Evolutionary conservation across 2,329 filamentous ascomycete species (phyloP).

Genomic region (Calonectria multiphialidica): DNA sequence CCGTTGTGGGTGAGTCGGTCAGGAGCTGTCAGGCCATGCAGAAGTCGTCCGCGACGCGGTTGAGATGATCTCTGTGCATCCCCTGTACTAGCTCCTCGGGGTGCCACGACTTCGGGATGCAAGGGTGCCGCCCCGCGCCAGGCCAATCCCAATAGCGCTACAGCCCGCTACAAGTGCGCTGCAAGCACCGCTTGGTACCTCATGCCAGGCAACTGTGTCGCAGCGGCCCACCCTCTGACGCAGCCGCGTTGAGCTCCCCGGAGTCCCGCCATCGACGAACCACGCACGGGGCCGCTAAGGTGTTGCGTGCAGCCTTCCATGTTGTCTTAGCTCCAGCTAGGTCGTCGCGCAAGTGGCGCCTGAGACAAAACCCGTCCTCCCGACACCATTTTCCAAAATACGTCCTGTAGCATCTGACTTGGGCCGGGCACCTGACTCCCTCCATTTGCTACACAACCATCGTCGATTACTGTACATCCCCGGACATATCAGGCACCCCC

Average conservation of each 20-base stretch:
- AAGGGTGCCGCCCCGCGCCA: constrained; percentile 7
- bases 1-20: constrained; percentile 37
- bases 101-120: constrained; percentile 5
- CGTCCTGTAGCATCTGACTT: constrained; percentile 32
- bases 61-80: constrained; percentile 34
- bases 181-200: not conserved
- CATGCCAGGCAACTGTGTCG: not conserved
- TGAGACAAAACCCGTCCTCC: constrained; percentile 43
- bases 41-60: constrained; percentile 32
- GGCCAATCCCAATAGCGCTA: not conserved
- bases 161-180: not conserved
- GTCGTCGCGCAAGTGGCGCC: constrained; percentile 31
- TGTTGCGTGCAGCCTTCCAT: constrained; percentile 18
- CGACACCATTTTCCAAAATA: constrained; percentile 31
- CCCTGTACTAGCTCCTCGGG: constrained; percentile 18
- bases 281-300: constrained; percentile 11
- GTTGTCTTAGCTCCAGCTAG: constrained; percentile 13
- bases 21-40: constrained; percentile 42
- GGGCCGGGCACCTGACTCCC: constrained; percentile 13
- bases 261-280: constrained; percentile 2
- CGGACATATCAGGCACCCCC: constrained; percentile 17
- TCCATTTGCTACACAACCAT: constrained; percentile 13
- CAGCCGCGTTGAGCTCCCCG: constrained; percentile 24
- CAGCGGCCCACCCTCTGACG: constrained; percentile 27
- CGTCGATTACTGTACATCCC: constrained; percentile 12